These are phyloP conservation scores for Malassezia caprae DNA, from an alignment of 1,284 basidiomycete species.

Conservation along the genomic window DNA sequence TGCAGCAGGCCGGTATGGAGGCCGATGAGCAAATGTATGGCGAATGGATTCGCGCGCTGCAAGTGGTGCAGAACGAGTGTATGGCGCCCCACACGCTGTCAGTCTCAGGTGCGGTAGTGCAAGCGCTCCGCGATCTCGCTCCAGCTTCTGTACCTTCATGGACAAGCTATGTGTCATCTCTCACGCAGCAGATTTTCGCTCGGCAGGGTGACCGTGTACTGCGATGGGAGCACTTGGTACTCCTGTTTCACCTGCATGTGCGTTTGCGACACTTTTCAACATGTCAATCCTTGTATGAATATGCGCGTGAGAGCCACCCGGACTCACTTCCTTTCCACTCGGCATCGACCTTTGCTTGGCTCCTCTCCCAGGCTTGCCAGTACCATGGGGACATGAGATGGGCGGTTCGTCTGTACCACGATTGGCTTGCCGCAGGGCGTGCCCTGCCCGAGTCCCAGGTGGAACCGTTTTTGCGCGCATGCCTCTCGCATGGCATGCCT, in stretches of 20 bases:
- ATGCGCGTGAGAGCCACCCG: not conserved
- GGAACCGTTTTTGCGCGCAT: conserved; percentile 1
- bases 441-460: not conserved
- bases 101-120: not conserved
- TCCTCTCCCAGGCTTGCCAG: not conserved
- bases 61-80: not conserved
- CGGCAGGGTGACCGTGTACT: not conserved
- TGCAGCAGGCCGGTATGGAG: not conserved
- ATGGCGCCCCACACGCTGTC: not conserved
- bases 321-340: not conserved
- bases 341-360: conserved; percentile 1
- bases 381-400: not conserved
- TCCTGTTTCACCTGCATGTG: not conserved
- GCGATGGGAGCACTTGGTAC: not conserved
- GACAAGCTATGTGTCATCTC: not conserved
- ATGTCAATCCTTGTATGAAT: conserved; percentile 3
- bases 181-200: not conserved
- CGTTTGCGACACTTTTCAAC: not conserved
- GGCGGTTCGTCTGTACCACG: conserved; percentile 15
- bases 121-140: not conserved
- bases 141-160: not conserved
- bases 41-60: conserved; percentile 12
- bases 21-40: conserved; percentile 16
- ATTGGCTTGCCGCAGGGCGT: conserved; percentile 4
- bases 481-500: not conserved